phyloP scores from a whole-genome alignment of 148 eudicot genomes.

The Rhododendron vialii region DNA sequence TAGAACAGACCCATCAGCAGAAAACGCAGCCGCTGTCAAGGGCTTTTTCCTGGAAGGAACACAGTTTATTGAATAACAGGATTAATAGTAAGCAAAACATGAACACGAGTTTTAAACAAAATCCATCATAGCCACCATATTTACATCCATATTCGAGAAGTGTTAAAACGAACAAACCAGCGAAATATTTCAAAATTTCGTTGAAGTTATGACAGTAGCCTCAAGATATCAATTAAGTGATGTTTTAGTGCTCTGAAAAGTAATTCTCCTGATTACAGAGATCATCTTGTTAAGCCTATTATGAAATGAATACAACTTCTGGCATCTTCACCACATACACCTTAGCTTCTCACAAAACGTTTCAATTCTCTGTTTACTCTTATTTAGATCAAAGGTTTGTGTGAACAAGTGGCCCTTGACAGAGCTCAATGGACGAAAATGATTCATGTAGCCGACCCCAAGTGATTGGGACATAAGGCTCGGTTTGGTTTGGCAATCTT shows the following conservation, averaged over 20 bases:
- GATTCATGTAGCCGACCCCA: too few species aligned
- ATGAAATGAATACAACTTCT: too few species aligned
- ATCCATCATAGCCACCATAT: not conserved
- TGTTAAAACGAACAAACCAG: not conserved
- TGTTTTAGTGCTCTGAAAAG: not conserved
- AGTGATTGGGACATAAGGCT: too few species aligned
- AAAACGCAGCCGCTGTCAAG: conserved; percentile 88
- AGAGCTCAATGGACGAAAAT: too few species aligned
- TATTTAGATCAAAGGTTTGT: not conserved
- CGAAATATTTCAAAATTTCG: not conserved
- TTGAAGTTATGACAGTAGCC: not conserved
- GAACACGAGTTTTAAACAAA: not conserved
- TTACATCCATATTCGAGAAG: not conserved
- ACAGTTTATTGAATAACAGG: not conserved
- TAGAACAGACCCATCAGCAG: conserved; percentile 82
- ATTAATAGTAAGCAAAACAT: not conserved
- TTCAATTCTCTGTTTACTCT: not conserved
- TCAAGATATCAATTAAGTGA: not conserved
- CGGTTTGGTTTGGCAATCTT: not conserved
- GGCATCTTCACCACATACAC: too few species aligned
- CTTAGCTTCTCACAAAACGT: too few species aligned
- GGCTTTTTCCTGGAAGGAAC: conserved; percentile 57
- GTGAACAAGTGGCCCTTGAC: too few species aligned
- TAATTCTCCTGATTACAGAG: not conserved
- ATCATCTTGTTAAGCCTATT: not conserved